phyloP scores from a whole-genome alignment of 192 early-diverging fungal species.

The Mortierella hygrophila region DNA sequence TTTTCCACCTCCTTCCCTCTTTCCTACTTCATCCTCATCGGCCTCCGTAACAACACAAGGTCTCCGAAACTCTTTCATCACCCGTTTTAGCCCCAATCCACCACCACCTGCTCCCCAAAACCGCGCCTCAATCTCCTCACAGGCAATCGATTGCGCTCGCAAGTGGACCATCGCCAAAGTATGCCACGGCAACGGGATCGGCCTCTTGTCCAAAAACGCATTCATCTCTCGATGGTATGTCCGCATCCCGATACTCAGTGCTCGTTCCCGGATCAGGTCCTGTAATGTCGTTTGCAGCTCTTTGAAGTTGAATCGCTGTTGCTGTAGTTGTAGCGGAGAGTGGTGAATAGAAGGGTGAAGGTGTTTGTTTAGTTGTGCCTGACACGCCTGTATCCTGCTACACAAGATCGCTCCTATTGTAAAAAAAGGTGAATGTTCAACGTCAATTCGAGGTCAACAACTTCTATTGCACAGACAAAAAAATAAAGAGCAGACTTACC shows the following conservation, averaged over 20 bases:
- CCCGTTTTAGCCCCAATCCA: not conserved
- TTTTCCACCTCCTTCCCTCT: not conserved
- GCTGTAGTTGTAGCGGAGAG: not conserved
- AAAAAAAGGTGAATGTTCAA: too few species aligned
- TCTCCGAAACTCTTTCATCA: constrained; percentile 5
- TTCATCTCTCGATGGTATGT: constrained; percentile 38
- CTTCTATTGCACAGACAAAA: not conserved
- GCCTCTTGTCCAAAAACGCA: constrained; percentile 20
- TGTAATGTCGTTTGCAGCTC: not conserved
- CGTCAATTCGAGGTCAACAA: too few species aligned
- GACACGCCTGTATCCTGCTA: not conserved
- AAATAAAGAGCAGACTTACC: not conserved
- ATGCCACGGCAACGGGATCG: constrained; percentile 40
- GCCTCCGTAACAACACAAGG: not conserved
- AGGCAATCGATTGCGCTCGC: constrained; percentile 20
- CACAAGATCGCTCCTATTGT: not conserved
- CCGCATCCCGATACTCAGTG: not conserved
- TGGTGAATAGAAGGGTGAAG: too few species aligned
- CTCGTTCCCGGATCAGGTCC: constrained; percentile 4
- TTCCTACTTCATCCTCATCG: not conserved
- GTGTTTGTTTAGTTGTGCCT: not conserved
- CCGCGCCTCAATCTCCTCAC: constrained; percentile 13
- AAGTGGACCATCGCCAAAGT: constrained; percentile 35
- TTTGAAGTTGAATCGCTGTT: not conserved
- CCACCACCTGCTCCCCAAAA: not conserved